Base-by-base conservation (phyloP, 495 filamentous ascomycete species). In the Penicillium atrosanguineum region DNA sequence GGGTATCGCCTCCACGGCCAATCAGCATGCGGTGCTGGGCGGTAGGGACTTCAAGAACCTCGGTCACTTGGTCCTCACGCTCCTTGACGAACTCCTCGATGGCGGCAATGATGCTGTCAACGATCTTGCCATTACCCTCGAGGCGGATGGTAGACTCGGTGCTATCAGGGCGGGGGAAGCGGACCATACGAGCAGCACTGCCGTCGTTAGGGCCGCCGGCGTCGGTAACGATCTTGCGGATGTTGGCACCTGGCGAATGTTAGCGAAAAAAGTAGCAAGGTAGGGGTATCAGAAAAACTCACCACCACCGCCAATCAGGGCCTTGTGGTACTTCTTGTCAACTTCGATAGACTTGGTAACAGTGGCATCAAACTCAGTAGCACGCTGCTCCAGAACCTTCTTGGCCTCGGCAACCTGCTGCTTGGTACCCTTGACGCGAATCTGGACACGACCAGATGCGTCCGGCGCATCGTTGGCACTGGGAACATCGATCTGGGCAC, bases 1-100 rank as follows among this genome's bases (percentile, higher is more conserved):
- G 85, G 34, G 84, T 85, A 47, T 94, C 90, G 48, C 94, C 94
- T 53, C 91, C 91, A 37, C 90, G 89, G 42, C 94, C 94, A 60
- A 99, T 97, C 14, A 99, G 80, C 9, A 89, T 77, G 29, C 91
- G 82, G 66, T 97, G 95, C 75, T 95, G 96, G 49, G 92, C 86
- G 4, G 84, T 82, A 20, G 90, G 84, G 19, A 97, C 85, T 5
- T 95, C 90, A 39, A 96, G 53, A n/a, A 70, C 77, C 53, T 86
- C 86, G 5, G 82, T 85, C 25, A 87, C 81, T 65, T 95, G 88
- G 60, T 82, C 89, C 60, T 89, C 84, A 23, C 89, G 87, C 68
- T 96, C 83, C 18, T 80, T 72, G 34, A 96, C 89, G 39, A 94
- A 87, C 20, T 81, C 73, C 59, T 92, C 65, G 56, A 99, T 96